Evolutionary conservation across 805 yeast genomes (phyloP).

Genomic region (Candida pini): DNA sequence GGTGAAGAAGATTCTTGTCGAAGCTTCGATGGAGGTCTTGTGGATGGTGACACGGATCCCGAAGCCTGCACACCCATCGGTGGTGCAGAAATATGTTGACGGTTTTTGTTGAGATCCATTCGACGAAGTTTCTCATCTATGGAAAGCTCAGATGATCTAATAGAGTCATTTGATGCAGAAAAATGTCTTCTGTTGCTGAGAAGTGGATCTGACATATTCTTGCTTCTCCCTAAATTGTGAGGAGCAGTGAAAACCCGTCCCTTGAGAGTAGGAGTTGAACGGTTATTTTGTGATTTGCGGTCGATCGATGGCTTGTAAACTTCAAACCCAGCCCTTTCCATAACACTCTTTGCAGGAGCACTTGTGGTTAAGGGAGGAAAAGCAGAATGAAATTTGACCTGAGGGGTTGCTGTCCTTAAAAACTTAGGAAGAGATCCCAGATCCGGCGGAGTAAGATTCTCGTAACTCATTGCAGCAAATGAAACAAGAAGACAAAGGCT

Average conservation of each 20-base stretch:
- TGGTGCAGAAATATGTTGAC: background rate
- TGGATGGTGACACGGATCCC: background rate
- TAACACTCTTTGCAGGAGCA: conserved; percentile 59
- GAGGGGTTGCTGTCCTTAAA: conserved; percentile 26
- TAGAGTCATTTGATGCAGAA: conserved; percentile 6
- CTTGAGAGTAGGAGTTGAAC: conserved; percentile 10
- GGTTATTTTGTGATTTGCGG: conserved; percentile 3
- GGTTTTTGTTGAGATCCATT: background rate
- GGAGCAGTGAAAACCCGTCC: conserved; percentile 20
- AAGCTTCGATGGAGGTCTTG: too few relatives aligned
- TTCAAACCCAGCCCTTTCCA: conserved; percentile 82
- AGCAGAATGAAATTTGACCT: conserved; percentile 41
- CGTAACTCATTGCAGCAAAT: conserved; percentile 12
- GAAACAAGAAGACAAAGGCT: too few relatives aligned
- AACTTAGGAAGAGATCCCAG: conserved; percentile 28
- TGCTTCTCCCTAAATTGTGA: conserved; percentile 4
- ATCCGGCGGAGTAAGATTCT: conserved; percentile 15
- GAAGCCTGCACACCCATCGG: too few relatives aligned
- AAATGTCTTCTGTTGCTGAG: conserved; percentile 6
- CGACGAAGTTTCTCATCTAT: conserved; percentile 4
- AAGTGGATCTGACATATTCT: conserved; percentile 12
- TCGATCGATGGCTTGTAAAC: conserved; percentile 34
- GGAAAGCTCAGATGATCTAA: conserved; percentile 3
- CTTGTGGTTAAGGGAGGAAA: conserved; percentile 69
- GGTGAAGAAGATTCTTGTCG: background rate